Percentiles rank a stretch among this genome's conserved stretches.
phyloP scores from a whole-genome alignment of 495 filamentous ascomycete genomes.

The Hypoxylon intermedium region DNA sequence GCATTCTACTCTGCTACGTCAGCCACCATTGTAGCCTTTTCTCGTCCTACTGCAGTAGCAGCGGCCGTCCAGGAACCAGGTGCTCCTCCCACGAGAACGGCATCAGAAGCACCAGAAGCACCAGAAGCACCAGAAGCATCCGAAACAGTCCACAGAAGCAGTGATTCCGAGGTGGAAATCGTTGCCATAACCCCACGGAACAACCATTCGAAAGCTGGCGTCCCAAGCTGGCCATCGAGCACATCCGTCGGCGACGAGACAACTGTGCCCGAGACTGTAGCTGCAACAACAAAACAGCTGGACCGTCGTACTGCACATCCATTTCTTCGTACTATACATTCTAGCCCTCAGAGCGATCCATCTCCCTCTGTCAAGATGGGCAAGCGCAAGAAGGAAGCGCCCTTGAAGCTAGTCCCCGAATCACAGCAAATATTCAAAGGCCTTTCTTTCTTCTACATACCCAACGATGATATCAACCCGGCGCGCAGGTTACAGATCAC shows the following conservation, averaged over 20 bases:
- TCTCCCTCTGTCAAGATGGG: slow-evolving; percentile 37
- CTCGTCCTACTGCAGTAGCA: background rate
- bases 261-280: slow-evolving; percentile 20
- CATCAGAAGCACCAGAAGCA: slow-evolving; percentile 26
- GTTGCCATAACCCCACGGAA: slow-evolving; percentile 26
- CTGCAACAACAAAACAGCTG: slow-evolving; percentile 16
- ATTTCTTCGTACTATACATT: slow-evolving; percentile 6
- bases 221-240: background rate
- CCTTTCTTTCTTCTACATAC: slow-evolving; percentile 78
- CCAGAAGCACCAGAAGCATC: no score
- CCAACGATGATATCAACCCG: slow-evolving; percentile 74
- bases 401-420: slow-evolving; percentile 59
- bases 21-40: background rate
- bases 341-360: slow-evolving; percentile 20
- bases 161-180: slow-evolving; percentile 27
- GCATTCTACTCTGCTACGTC: slow-evolving; percentile 21
- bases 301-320: slow-evolving; percentile 30
- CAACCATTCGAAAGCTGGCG: slow-evolving; percentile 2
- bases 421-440: slow-evolving; percentile 69
- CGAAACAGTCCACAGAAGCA: slow-evolving; percentile 9
- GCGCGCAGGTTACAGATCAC: slow-evolving; percentile 72
- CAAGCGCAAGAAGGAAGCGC: slow-evolving; percentile 59
- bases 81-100: slow-evolving; percentile 2
- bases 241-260: slow-evolving; percentile 1
- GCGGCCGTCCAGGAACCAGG: background rate